Evolutionary conservation across 768 basidiomycete species (phyloP), one percentile per base, ranked within the genome.

Genomic region (Suillus lakei): DNA sequence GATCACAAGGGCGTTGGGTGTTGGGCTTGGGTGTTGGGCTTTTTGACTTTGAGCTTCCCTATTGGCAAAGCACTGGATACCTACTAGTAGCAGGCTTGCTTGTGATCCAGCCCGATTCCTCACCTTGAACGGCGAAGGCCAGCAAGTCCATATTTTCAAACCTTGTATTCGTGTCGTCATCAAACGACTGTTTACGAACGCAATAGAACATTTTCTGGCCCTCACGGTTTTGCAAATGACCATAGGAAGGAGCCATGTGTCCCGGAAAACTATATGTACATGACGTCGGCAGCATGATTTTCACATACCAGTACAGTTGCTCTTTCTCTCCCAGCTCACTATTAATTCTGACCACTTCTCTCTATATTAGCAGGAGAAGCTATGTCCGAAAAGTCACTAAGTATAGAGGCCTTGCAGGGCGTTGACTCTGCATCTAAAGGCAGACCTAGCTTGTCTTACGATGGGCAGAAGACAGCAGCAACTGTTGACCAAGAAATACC

Each of bases 401-500:
- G 30, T n/a, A n/a, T n/a, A 54, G 32, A 54, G 53, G 32, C 30
- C 21, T n/a, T n/a, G 53, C 53, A n/a, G 32, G 32, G 32, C 21
- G n/a, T 54, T n/a, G 12, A 54, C 21, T 54, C 53, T 34, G 53
- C 12, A 5, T 13, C 30, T 34, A 10, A 32, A 54, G 21, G 5
- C 51, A 32, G 30, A 54, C 21, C 12, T 12, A 12, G 5, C 18
- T 41, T 41, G 39, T 30, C 18, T 28, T 21, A 21, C 39, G 18
- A 18, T 39, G 8, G 10, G 13, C 23, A 3, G 23, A 13, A 38
- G 55, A 23, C 15, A n/a, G 64, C n/a, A 2, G 59, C 48, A n/a
- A 5, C 26, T n/a, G 63, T 64, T 51, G 66, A 67, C 10, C 43
- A 39, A 13, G 10, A 9, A 18, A 51, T 28, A 30, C 28, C 16